A percentile compares a stretch with the other conserved stretches of the same genome.
Evolutionary conservation across 2,329 filamentous ascomycete species (phyloP).

Genomic region (Byssochlamys sp.): DNA sequence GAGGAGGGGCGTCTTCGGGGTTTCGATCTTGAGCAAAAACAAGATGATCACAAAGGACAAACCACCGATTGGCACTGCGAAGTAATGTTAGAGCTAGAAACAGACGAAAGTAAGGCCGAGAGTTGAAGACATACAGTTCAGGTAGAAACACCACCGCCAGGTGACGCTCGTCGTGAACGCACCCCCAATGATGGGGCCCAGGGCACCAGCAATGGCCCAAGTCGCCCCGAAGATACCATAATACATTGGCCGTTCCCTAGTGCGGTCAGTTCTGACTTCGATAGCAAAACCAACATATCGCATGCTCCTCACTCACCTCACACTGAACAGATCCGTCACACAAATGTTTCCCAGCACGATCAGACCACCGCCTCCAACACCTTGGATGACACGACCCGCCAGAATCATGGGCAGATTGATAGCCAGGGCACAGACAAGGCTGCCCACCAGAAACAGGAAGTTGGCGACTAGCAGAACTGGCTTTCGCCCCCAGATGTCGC

Average conservation of each 20-base stretch:
- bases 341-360: conserved; percentile 56
- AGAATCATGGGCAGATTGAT: conserved; percentile 54
- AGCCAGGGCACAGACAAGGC: conserved; percentile 50
- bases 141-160: conserved; percentile 54
- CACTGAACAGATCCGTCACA: conserved; percentile 55
- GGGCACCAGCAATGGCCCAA: conserved; percentile 51
- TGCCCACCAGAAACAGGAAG: conserved; percentile 53
- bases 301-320: conserved; percentile 32
- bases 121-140: conserved; percentile 39
- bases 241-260: conserved; percentile 47
- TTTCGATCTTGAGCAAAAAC: conserved; percentile 53
- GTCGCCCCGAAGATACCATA: conserved; percentile 54
- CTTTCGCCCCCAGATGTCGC: conserved; percentile 60
- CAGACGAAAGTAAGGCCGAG: neutral
- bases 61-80: conserved; percentile 48
- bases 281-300: neutral
- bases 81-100: conserved; percentile 4
- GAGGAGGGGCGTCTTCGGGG: conserved; percentile 49
- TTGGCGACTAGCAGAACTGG: conserved; percentile 52
- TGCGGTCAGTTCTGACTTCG: neutral
- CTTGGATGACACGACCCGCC: conserved; percentile 52
- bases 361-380: conserved; percentile 54
- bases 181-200: conserved; percentile 55
- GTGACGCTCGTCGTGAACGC: conserved; percentile 49
- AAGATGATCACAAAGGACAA: conserved; percentile 49